Evolutionary conservation across 345 rosid genomes (phyloP), one percentile per base, ranked within the genome.

Genomic region (Boechera retrofracta): DNA sequence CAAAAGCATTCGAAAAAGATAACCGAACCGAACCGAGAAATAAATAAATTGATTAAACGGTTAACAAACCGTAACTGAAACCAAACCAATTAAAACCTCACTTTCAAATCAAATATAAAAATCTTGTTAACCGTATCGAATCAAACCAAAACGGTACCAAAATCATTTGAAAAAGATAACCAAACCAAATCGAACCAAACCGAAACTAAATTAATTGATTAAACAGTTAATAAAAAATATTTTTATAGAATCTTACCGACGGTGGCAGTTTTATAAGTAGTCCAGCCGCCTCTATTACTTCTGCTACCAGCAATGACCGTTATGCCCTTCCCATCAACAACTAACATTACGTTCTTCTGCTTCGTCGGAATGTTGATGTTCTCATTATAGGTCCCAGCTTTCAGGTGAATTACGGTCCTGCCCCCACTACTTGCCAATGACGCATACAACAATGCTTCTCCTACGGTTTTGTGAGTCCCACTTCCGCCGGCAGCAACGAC

Each of bases 261-360:
- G 35, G 90, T 87, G 58, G 90, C 87, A 24, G 88, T 48, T 45
- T 74, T 53, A 77, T 54, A 83, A 53, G 89, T 86, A 33, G 87
- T 74, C 67, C 61, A 88, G 7, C 88, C 89, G 10, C 72, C 87
- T 5, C 62, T 77, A 12, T 67, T 64, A 49, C 79, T 88, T 41
- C 81, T 69, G 41, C 66, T 81, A 12, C 84, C 85, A 0, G 78
- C 74, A 62, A 88, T 83, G 65, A 88, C 78, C 7, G 86, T 83
- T 71, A 74, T 79, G 2, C 85, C 89, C 82, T 83, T 88, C 3
- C 89, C 92, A 15, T 88, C 92, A 16, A 89, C 92, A 42, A 83
- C 77, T 60, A 88, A 71, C 89, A 86, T 82, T 8, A 88, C 84
- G 68, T 85, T 85, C 79, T 84, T 83, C 47, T 82, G 81, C 72